A percentile compares a stretch with the other conserved stretches of the same genome.
Conservation (phyloP, 2,329 filamentous ascomycete genomes). For the Penicillium rolfsii region DNA sequence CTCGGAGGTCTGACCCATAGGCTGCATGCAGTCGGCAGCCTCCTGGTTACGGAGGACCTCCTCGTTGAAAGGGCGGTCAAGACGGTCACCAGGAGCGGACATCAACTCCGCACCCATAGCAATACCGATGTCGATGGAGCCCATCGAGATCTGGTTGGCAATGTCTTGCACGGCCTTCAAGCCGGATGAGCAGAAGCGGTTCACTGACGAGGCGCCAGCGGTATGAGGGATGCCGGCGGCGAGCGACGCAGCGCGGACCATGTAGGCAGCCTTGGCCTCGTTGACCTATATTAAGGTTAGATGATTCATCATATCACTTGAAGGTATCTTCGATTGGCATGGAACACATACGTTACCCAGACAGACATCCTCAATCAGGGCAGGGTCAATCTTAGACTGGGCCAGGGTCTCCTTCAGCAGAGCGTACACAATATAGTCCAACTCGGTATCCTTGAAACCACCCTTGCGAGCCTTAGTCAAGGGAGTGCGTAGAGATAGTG, state of each 20-base stretch:
- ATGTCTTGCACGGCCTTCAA: constrained; percentile 96
- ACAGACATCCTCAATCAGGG: constrained; percentile 84
- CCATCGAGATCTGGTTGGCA: constrained; percentile 78
- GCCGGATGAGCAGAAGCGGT: constrained; percentile 97
- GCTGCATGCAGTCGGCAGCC: constrained; percentile 81
- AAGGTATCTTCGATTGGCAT: not conserved
- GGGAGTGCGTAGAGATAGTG: constrained; percentile 84
- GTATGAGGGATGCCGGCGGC: constrained; percentile 95
- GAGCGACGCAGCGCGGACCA: constrained; percentile 82
- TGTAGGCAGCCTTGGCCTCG: constrained; percentile 85
- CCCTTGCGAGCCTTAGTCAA: constrained; percentile 88
- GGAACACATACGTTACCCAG: constrained; percentile 75
- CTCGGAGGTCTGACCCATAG: constrained; percentile 98
- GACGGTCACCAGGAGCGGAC: constrained; percentile 71
- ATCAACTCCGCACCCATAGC: constrained; percentile 90
- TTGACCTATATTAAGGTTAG: constrained; percentile 60
- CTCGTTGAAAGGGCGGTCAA: constrained; percentile 75
- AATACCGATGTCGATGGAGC: constrained; percentile 83
- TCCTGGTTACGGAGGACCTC: constrained; percentile 77
- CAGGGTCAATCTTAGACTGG: constrained; percentile 76
- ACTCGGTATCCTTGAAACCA: constrained; percentile 88
- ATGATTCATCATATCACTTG: not conserved
- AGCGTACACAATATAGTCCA: constrained; percentile 85
- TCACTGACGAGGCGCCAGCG: constrained; percentile 76
- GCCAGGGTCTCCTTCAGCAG: constrained; percentile 75